A percentile compares a stretch with the other conserved stretches of the same genome.
Evolutionary conservation across 306 rosid species (phyloP).

Genomic region (Sicyos baderoa): DNA sequence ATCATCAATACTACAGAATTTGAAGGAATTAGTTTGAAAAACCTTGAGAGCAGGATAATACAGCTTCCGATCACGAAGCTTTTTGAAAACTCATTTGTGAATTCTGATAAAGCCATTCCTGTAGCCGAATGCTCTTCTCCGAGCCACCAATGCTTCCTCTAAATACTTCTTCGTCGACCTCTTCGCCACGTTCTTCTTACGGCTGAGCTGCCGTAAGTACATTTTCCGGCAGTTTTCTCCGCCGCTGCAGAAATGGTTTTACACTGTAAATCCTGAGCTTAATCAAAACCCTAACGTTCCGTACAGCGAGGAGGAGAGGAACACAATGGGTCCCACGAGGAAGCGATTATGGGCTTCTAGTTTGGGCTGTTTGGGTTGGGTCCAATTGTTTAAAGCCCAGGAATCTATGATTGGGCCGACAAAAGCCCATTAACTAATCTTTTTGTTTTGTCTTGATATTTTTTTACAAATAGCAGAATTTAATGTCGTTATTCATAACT

Average conservation of each 20-base stretch:
- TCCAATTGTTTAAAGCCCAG: background rate
- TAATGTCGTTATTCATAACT: background rate
- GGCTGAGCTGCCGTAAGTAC: conserved; percentile 44
- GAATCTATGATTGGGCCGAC: background rate
- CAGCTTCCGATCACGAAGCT: conserved; percentile 71
- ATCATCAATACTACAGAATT: too few species aligned
- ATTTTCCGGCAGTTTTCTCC: conserved; percentile 22
- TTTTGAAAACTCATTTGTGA: conserved; percentile 64
- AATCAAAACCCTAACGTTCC: conserved; percentile 31
- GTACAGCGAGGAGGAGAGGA: background rate
- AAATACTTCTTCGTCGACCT: conserved; percentile 61
- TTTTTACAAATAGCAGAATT: background rate
- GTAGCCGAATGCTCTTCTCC: conserved; percentile 46
- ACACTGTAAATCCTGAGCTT: background rate
- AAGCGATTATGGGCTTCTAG: too few species aligned
- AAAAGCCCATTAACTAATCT: background rate
- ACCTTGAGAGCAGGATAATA: conserved; percentile 84
- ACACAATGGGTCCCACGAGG: too few species aligned
- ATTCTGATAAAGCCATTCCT: conserved; percentile 53
- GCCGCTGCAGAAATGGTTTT: conserved; percentile 16
- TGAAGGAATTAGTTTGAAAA: too few species aligned
- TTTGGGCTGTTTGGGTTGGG: too few species aligned
- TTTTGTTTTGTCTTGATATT: too few species aligned
- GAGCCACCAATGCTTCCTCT: conserved; percentile 71
- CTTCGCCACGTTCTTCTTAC: conserved; percentile 53